phyloP scores from a whole-genome alignment of 345 rosid species.

The Rhizophora mangle region DNA sequence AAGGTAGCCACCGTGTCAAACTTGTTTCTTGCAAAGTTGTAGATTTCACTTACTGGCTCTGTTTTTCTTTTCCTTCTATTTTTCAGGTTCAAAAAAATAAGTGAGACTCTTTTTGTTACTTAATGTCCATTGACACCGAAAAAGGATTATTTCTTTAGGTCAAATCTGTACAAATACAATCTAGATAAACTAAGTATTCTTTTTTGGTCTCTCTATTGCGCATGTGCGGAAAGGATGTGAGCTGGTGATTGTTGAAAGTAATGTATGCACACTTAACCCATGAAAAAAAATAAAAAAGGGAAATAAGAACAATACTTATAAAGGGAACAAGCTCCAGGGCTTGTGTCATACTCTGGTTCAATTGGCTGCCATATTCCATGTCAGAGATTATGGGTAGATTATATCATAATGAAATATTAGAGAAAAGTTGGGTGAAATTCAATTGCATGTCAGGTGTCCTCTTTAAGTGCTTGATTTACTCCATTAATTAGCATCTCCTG shows the following conservation, averaged over 20 bases:
- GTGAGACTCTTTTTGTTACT: too few relatives aligned
- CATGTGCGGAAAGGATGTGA: neutral
- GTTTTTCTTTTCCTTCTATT: neutral
- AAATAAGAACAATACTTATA: too few relatives aligned
- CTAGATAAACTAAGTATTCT: neutral
- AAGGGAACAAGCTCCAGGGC: too few relatives aligned
- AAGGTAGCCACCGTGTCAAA: conserved; percentile 7
- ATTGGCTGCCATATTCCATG: too few relatives aligned
- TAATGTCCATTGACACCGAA: neutral
- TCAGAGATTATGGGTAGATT: too few relatives aligned
- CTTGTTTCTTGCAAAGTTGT: neutral
- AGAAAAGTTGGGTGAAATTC: too few relatives aligned
- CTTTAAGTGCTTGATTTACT: neutral
- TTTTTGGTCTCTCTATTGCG: neutral
- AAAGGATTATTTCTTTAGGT: neutral
- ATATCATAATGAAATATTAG: too few relatives aligned
- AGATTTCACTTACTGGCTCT: neutral
- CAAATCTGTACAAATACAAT: neutral
- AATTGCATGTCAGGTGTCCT: neutral
- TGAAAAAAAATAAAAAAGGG: too few relatives aligned
- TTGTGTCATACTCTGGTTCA: too few relatives aligned
- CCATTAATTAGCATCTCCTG: neutral
- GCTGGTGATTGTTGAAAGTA: neutral
- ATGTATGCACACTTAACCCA: neutral
- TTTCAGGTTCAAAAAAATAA: neutral